These are phyloP conservation scores for Onygenales sp. DNA, from an alignment of 2,329 filamentous ascomycete genomes.

Conservation along the genomic window DNA sequence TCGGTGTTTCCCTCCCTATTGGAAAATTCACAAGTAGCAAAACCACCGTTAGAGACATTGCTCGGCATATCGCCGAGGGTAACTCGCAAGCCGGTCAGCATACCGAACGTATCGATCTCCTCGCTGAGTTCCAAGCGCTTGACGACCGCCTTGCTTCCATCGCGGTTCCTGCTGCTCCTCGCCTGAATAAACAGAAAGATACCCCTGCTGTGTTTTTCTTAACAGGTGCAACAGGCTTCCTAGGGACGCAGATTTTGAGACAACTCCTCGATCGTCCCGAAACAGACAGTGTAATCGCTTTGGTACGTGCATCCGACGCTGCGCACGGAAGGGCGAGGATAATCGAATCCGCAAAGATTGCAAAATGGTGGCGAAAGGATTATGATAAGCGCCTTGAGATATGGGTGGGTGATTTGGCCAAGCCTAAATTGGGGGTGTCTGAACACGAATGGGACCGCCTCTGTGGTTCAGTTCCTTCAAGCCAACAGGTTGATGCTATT, in stretches of 20 bases:
- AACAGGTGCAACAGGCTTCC: slow-evolving; percentile 12
- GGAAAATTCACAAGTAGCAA: neutral
- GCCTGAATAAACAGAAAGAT: neutral
- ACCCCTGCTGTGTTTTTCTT: neutral
- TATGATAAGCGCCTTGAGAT: slow-evolving; percentile 9
- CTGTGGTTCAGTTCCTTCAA: slow-evolving; percentile 2
- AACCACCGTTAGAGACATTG: neutral
- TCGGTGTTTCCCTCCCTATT: neutral
- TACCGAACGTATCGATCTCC: neutral
- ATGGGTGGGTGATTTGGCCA: slow-evolving; percentile 11
- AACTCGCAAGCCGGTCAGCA: neutral
- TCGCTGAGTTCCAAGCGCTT: neutral
- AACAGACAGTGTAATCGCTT: slow-evolving; percentile 13
- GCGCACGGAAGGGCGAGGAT: slow-evolving; percentile 9
- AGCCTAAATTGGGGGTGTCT: slow-evolving; percentile 7
- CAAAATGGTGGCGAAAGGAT: slow-evolving; percentile 14
- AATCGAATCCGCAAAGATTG: slow-evolving; percentile 7
- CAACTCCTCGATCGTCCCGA: slow-evolving; percentile 8
- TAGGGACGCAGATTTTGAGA: slow-evolving; percentile 15
- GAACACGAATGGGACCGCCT: slow-evolving; percentile 14
- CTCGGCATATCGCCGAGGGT: neutral
- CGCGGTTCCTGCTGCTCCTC: neutral
- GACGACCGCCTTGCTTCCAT: neutral
- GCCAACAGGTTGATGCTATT: slow-evolving; percentile 10
- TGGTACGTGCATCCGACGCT: slow-evolving; percentile 10